Evolutionary conservation across 129 eudicot genomes (phyloP).

Genomic region (Flaveria robusta): DNA sequence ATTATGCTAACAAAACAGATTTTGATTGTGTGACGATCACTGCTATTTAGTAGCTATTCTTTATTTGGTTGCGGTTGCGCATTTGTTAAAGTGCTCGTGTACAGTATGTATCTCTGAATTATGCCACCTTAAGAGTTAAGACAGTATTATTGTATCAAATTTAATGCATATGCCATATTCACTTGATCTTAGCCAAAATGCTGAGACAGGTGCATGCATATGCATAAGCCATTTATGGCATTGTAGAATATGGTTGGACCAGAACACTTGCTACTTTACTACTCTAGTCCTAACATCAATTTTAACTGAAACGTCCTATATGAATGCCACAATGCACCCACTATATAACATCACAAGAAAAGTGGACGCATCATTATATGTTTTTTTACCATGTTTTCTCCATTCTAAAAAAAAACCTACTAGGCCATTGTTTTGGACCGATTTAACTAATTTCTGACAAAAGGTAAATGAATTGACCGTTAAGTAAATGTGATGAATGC

Average conservation of each 20-base stretch:
- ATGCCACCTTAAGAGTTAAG: background rate
- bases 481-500: constrained; percentile 3
- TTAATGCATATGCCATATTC: background rate
- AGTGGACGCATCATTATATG: background rate
- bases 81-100: background rate
- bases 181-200: too few relatives aligned
- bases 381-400: background rate
- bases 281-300: constrained; percentile 12
- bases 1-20: background rate
- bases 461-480: background rate
- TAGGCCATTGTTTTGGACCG: background rate
- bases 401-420: background rate
- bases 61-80: background rate
- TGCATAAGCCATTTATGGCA: background rate
- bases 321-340: constrained; percentile 25
- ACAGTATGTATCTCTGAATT: background rate
- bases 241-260: constrained; percentile 12
- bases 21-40: background rate
- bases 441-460: background rate
- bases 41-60: background rate
- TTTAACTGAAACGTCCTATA: background rate
- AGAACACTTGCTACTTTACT: background rate
- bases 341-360: constrained; percentile 5
- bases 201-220: background rate
- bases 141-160: constrained; percentile 7